phyloP scores from a whole-genome alignment of 2,329 filamentous ascomycete genomes.

The Ophiostoma sp. region DNA sequence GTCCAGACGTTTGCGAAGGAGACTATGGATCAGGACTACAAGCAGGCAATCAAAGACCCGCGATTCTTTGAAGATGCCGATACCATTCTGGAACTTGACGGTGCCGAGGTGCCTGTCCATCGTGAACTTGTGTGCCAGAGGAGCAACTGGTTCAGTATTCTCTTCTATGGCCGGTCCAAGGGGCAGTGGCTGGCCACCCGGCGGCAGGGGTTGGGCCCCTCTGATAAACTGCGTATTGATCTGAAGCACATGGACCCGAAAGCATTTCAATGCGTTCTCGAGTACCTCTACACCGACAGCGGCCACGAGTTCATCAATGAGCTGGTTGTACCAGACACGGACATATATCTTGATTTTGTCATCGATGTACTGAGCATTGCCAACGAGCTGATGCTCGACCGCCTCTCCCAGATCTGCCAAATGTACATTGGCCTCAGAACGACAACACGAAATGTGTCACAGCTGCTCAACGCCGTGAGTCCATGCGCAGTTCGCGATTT shows the following conservation, averaged over 20 bases:
- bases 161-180: slow-evolving; percentile 81
- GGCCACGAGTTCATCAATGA: slow-evolving; percentile 77
- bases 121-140: slow-evolving; percentile 73
- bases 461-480: slow-evolving; percentile 77
- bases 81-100: slow-evolving; percentile 70
- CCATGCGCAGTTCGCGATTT: slow-evolving; percentile 79
- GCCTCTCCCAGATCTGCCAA: slow-evolving; percentile 85
- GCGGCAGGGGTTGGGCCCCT: slow-evolving; percentile 40
- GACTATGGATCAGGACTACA: slow-evolving; percentile 65
- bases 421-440: slow-evolving; percentile 75
- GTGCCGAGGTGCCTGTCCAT: slow-evolving; percentile 66
- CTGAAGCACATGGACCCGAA: slow-evolving; percentile 70
- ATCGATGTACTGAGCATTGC: slow-evolving; percentile 85
- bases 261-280: slow-evolving; percentile 73
- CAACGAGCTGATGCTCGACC: slow-evolving; percentile 92
- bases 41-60: slow-evolving; percentile 60
- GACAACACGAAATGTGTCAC: slow-evolving; percentile 78
- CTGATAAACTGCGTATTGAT: slow-evolving; percentile 52
- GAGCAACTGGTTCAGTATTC: slow-evolving; percentile 85
- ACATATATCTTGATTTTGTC: slow-evolving; percentile 82
- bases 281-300: slow-evolving; percentile 76
- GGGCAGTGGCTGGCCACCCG: slow-evolving; percentile 78
- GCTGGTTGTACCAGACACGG: slow-evolving; percentile 63
- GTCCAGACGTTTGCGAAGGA: slow-evolving; percentile 62
- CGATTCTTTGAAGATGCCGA: slow-evolving; percentile 75